These are phyloP conservation scores for Trichophaea hybrida DNA, from an alignment of 2,329 filamentous ascomycete genomes.

Conservation along the genomic window DNA sequence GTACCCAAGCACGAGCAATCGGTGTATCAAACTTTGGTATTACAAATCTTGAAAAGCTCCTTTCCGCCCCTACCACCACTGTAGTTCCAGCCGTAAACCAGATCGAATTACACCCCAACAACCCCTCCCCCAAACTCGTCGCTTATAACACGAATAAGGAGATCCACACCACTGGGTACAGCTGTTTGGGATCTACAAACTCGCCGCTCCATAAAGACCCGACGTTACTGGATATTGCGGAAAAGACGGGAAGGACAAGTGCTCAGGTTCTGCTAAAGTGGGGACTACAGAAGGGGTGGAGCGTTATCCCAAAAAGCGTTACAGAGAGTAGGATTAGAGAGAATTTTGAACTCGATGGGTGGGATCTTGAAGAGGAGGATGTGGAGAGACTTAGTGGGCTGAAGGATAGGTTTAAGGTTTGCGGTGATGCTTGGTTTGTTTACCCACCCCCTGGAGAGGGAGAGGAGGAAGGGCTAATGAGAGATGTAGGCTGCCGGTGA, in stretches of 20 bases:
- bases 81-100: constrained; percentile 59
- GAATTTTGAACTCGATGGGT: constrained; percentile 65
- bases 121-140: constrained; percentile 65
- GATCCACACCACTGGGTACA: constrained; percentile 63
- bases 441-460: neutral
- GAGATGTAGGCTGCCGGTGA: constrained; percentile 42
- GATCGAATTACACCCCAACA: constrained; percentile 66
- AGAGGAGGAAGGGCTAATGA: neutral
- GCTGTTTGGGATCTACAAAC: constrained; percentile 56
- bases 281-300: constrained; percentile 68
- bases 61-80: constrained; percentile 46
- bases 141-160: constrained; percentile 57
- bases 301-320: constrained; percentile 74
- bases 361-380: constrained; percentile 58
- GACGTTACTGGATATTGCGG: constrained; percentile 47
- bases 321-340: constrained; percentile 56
- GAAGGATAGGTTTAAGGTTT: constrained; percentile 69
- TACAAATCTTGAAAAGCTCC: constrained; percentile 61
- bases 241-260: constrained; percentile 50
- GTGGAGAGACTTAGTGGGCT: constrained; percentile 52
- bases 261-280: constrained; percentile 68
- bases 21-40: constrained; percentile 80
- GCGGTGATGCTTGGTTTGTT: constrained; percentile 48
- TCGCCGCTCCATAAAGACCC: constrained; percentile 55
- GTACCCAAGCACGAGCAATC: constrained; percentile 60